Evolutionary conservation across 2,329 filamentous ascomycete genomes (phyloP).

Genomic region (Pseudopyricularia javanii): DNA sequence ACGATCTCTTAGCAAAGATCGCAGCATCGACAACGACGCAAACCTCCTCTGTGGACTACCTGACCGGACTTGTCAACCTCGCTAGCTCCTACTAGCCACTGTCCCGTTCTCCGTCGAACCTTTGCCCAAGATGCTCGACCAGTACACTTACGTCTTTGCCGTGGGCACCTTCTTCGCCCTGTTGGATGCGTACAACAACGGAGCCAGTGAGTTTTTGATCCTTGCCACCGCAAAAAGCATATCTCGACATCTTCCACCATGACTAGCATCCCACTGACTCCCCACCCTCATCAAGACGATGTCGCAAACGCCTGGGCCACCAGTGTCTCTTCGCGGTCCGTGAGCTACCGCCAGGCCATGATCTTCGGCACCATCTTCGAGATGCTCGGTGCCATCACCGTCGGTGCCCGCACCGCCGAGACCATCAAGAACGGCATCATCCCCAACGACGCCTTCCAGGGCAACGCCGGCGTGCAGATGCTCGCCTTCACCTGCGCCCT

Average conservation of each 20-base stretch:
- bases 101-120: neutral
- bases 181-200: constrained; percentile 69
- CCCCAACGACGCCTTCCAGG: neutral
- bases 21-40: neutral
- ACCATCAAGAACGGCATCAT: constrained; percentile 4
- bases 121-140: constrained; percentile 41
- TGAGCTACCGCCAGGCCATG: constrained; percentile 60
- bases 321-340: constrained; percentile 66
- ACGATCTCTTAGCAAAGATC: neutral
- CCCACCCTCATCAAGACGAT: constrained; percentile 49
- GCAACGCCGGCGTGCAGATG: neutral
- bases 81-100: neutral
- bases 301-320: constrained; percentile 78
- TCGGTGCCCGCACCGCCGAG: neutral
- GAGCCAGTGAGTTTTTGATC: constrained; percentile 46
- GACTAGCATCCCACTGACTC: too few species aligned
- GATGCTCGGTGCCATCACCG: constrained; percentile 1
- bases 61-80: neutral
- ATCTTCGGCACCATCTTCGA: constrained; percentile 48
- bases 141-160: constrained; percentile 62
- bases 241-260: neutral
- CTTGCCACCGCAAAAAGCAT: neutral
- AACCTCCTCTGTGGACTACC: neutral
- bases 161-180: constrained; percentile 67
- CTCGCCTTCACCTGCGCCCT: constrained; percentile 1